Conservation (phyloP, 2,329 filamentous ascomycete species). For the Ophiostoma ulmi region DNA sequence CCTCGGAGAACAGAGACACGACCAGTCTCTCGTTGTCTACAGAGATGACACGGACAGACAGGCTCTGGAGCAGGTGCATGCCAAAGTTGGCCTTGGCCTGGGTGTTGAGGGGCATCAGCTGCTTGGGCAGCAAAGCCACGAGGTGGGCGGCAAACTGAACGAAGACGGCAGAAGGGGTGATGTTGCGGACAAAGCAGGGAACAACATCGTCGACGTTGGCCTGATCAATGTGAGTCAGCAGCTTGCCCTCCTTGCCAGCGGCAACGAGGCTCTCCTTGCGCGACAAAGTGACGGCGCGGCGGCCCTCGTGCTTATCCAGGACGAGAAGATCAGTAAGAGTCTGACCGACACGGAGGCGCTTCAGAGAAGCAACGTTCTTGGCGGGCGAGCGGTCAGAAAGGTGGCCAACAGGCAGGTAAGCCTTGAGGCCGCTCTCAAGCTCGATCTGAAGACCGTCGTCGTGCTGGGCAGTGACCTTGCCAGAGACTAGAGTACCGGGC, state of each 20-base stretch:
- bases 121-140: constrained; percentile 74
- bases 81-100: constrained; percentile 61
- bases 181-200: constrained; percentile 78
- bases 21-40: constrained; percentile 69
- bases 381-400: constrained; percentile 77
- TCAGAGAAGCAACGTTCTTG: constrained; percentile 71
- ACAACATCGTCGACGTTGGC: constrained; percentile 63
- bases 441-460: constrained; percentile 73
- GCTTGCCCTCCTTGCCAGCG: constrained; percentile 63
- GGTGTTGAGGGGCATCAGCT: constrained; percentile 61
- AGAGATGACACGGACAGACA: constrained; percentile 66
- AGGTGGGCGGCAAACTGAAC: constrained; percentile 79
- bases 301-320: constrained; percentile 76
- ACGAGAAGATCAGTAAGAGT: constrained; percentile 76
- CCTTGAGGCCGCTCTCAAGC: constrained; percentile 69
- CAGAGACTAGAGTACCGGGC: constrained; percentile 69
- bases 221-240: constrained; percentile 68
- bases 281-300: constrained; percentile 68
- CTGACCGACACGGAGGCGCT: constrained; percentile 79
- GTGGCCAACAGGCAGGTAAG: constrained; percentile 69
- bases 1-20: constrained; percentile 40
- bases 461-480: constrained; percentile 75
- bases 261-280: constrained; percentile 79
- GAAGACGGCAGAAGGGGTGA: constrained; percentile 75
- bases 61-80: constrained; percentile 67